Evolutionary conservation across 1,139 yeast genomes (phyloP).

Genomic region (Geotrichum candidum): DNA sequence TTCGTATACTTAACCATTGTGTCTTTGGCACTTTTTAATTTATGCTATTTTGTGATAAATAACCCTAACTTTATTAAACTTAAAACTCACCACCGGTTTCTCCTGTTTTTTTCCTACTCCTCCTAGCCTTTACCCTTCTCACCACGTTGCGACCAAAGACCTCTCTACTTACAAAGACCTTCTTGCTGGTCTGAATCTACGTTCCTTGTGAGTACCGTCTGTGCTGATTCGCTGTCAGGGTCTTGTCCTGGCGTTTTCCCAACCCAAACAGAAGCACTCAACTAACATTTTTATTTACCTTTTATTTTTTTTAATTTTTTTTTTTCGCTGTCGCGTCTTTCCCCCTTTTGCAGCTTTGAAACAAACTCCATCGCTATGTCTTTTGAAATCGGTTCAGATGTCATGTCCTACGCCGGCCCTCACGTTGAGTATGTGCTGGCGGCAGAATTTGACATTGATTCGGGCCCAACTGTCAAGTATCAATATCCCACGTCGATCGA

Average conservation of each 20-base stretch:
- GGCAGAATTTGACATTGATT: slow-evolving; percentile 58
- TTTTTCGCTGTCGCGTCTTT: neutral
- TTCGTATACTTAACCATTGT: too few species aligned
- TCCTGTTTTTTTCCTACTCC: neutral
- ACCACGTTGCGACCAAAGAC: neutral
- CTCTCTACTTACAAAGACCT: neutral
- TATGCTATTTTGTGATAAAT: neutral
- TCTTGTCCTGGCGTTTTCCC: neutral
- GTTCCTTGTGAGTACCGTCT: neutral
- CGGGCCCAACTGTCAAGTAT: slow-evolving; percentile 51
- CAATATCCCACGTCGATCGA: slow-evolving; percentile 42
- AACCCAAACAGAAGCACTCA: neutral
- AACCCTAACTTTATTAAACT: neutral
- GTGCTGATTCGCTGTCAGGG: neutral
- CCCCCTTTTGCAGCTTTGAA: neutral
- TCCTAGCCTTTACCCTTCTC: neutral
- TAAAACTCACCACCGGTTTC: neutral
- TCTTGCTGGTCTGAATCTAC: neutral
- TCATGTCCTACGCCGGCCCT: slow-evolving; percentile 6
- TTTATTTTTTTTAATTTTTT: neutral
- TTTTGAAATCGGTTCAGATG: neutral
- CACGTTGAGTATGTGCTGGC: slow-evolving; percentile 36
- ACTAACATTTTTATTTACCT: neutral
- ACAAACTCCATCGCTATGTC: neutral
- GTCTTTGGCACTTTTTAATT: neutral